phyloP scores from a whole-genome alignment of 257 asterid genomes.

The Cinchona pubescens region DNA sequence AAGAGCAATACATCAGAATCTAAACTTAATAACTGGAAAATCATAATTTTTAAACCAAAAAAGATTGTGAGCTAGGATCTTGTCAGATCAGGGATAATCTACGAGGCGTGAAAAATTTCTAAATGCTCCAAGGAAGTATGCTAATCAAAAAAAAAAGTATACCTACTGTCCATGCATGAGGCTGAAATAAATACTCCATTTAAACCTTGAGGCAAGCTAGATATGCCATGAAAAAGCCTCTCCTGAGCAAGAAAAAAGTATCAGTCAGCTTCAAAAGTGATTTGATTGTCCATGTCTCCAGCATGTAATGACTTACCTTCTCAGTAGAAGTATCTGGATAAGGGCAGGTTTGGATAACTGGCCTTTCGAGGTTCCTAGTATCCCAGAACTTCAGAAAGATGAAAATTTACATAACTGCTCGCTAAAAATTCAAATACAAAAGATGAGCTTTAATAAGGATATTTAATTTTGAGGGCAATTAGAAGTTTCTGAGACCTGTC shows the following conservation, averaged over 20 bases:
- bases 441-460: conserved; percentile 11
- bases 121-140: background rate
- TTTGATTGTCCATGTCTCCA: background rate
- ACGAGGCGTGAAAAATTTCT: background rate
- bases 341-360: conserved; percentile 72
- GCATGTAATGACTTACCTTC: conserved; percentile 41
- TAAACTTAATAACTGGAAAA: background rate
- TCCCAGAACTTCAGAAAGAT: conserved; percentile 90
- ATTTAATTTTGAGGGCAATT: conserved; percentile 11
- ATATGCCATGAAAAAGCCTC: conserved; percentile 67
- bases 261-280: background rate
- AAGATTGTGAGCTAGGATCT: background rate
- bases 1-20: conserved; percentile 21
- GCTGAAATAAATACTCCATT: conserved; percentile 80
- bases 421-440: conserved; percentile 15
- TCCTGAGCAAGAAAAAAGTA: conserved; percentile 44
- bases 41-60: background rate
- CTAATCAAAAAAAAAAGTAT: conserved; percentile 11
- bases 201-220: conserved; percentile 85
- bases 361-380: conserved; percentile 68
- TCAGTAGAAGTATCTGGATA: conserved; percentile 36
- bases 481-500: conserved; percentile 55
- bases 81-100: background rate
- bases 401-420: conserved; percentile 17
- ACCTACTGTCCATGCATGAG: conserved; percentile 97